These are phyloP conservation scores for Kuraishia ogatae DNA, from an alignment of 805 yeast genomes.

Conservation along the genomic window DNA sequence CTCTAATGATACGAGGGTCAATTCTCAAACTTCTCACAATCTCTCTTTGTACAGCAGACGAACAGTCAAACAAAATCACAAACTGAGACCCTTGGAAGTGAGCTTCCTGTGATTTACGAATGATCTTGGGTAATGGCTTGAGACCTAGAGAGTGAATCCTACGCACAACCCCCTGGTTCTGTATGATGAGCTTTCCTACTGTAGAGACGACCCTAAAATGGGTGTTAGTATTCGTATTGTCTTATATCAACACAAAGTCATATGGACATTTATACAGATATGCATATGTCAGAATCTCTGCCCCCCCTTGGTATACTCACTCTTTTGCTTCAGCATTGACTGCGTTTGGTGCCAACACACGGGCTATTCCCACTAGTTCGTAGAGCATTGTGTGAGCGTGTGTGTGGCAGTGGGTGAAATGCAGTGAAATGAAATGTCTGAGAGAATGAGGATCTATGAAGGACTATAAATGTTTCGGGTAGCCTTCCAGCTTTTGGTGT, in stretches of 20 bases:
- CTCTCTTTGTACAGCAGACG: constrained; percentile 81
- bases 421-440: no score
- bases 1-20: constrained; percentile 87
- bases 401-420: no score
- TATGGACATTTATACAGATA: constrained; percentile 5
- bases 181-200: constrained; percentile 72
- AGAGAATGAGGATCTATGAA: no score
- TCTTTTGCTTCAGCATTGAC: constrained; percentile 58
- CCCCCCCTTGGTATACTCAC: constrained; percentile 12
- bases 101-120: constrained; percentile 78
- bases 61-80: constrained; percentile 77
- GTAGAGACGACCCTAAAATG: constrained; percentile 28
- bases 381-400: constrained; percentile 52
- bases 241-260: neutral
- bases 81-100: constrained; percentile 91
- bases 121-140: constrained; percentile 68
- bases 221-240: neutral
- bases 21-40: constrained; percentile 68
- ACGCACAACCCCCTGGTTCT: constrained; percentile 92
- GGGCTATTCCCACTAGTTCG: constrained; percentile 84
- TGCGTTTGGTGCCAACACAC: constrained; percentile 53
- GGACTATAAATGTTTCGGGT: no score
- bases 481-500: no score
- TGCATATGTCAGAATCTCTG: constrained; percentile 21
- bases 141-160: constrained; percentile 74